Evolutionary conservation across 2,329 filamentous ascomycete species (phyloP), one percentile per base, ranked within the genome.

Genomic region (Paracorniculantispora psalliotae): DNA sequence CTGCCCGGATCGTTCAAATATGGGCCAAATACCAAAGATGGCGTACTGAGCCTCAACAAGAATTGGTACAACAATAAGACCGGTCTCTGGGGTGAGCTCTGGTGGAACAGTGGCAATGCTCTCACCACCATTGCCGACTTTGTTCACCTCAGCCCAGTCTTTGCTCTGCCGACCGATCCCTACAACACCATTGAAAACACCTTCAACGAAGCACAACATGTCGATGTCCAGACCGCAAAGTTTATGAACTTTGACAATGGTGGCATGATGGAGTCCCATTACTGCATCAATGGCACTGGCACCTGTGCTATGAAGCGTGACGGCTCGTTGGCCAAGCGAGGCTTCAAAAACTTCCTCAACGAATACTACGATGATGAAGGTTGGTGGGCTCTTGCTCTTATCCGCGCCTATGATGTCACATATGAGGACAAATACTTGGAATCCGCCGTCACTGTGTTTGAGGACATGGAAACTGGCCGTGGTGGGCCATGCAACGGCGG

Each of bases 61-160:
- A 63, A 70, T 17, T 90, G 83, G 81, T 90, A 90, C 69, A 80
- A 87, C 66, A 59, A 71, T 2, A 66, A 68, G 5, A 84, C 78
- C 1, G 88, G 88, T 3, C 74, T 89, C 13, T 91, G 85, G 85
- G 72, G 83, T 57, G 80, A 80, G 0, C 79, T 81, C 8, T 91
- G 88, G 88, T 91, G 88, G 88, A 89, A 90, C 67, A 81, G 81
- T 56, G 88, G 82, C 47, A 91, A 90, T 67, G 79, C 79, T 59
- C 73, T 91, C 61, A 88, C 85, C 0, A 79, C 79, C 3, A 71
- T 90, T 19, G 81, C 79, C 54, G 83, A 90, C 67, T 81, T 80
- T 67, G 72, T 76, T 4, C 57, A 61, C 12, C 61, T 77, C 9
- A 69, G 73, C 44, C 64, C 68, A 1, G 61, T 65, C 8, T 67